Evolutionary conservation across 2,329 filamentous ascomycete species (phyloP).

Genomic region (Huntiella bhutanensis): DNA sequence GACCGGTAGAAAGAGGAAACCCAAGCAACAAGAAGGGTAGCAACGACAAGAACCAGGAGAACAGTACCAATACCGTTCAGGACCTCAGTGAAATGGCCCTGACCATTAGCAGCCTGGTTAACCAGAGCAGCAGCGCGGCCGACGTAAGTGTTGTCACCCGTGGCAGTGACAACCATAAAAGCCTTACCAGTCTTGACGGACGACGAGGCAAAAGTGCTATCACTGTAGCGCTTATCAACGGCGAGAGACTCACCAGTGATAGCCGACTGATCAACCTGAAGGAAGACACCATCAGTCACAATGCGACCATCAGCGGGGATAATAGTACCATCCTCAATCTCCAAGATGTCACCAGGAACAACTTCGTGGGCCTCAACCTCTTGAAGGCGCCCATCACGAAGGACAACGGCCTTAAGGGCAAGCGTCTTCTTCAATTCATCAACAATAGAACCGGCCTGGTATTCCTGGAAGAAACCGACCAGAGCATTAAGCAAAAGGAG

Average conservation of each 20-base stretch:
- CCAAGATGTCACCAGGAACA: slow-evolving; percentile 76
- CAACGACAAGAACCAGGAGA: slow-evolving; percentile 59
- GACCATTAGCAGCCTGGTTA: slow-evolving; percentile 51
- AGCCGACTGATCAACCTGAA: slow-evolving; percentile 53
- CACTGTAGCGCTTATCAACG: slow-evolving; percentile 69
- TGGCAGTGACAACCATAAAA: slow-evolving; percentile 64
- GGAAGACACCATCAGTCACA: slow-evolving; percentile 63
- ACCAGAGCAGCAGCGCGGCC: slow-evolving; percentile 76
- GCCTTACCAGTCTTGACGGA: slow-evolving; percentile 80
- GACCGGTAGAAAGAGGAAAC: slow-evolving; percentile 79
- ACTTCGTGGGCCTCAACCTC: slow-evolving; percentile 71
- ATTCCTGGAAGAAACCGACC: slow-evolving; percentile 81
- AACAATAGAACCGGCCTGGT: slow-evolving; percentile 75
- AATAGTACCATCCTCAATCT: slow-evolving; percentile 75
- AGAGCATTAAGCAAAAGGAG: slow-evolving; percentile 66
- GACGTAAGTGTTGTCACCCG: slow-evolving; percentile 79
- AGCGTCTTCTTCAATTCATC: slow-evolving; percentile 82
- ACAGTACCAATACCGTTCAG: slow-evolving; percentile 72
- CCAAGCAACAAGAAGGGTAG: slow-evolving; percentile 71
- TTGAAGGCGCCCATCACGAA: slow-evolving; percentile 56
- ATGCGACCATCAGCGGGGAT: slow-evolving; percentile 78
- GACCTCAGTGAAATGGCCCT: slow-evolving; percentile 80
- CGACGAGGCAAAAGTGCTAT: slow-evolving; percentile 69
- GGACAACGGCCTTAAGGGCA: slow-evolving; percentile 69
- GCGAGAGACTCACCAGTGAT: slow-evolving; percentile 51